phyloP scores from a whole-genome alignment of 768 basidiomycete genomes.

The Phanerodontia chrysosporium region DNA sequence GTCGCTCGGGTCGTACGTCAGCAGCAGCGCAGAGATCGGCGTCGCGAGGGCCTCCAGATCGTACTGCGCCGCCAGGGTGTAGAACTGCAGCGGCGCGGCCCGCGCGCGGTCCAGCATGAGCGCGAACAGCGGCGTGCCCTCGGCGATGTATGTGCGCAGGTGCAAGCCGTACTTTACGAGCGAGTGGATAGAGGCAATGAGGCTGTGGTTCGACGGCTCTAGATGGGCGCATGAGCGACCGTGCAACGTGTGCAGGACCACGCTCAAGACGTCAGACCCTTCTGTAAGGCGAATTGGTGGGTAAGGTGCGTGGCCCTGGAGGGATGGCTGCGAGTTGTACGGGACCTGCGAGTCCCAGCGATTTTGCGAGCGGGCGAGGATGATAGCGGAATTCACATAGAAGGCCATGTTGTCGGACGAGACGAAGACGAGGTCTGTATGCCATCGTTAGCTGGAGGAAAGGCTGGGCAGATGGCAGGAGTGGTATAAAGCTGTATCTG shows the following conservation, averaged over 20 bases:
- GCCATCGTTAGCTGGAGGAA: not conserved
- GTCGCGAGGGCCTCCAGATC: slow-evolving; percentile 36
- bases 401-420: not conserved
- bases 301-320: not conserved
- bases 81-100: slow-evolving; percentile 31
- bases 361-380: not conserved
- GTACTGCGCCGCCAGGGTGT: slow-evolving; percentile 34
- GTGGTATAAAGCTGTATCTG: no score
- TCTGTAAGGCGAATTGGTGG: slow-evolving; percentile 20
- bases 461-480: no score
- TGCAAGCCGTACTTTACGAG: slow-evolving; percentile 24
- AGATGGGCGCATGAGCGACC: slow-evolving; percentile 21
- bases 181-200: slow-evolving; percentile 20
- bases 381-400: not conserved
- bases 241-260: slow-evolving; percentile 31
- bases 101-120: slow-evolving; percentile 32
- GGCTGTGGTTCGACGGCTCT: slow-evolving; percentile 20
- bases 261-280: slow-evolving; percentile 24
- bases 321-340: not conserved
- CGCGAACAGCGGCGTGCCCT: slow-evolving; percentile 25
- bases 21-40: slow-evolving; percentile 33
- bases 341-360: not conserved
- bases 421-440: not conserved
- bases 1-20: slow-evolving; percentile 6
- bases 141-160: slow-evolving; percentile 20